These are phyloP conservation scores for Westerdykella aurantiaca DNA, from an alignment of 2,329 filamentous ascomycete species.

Conservation along the genomic window DNA sequence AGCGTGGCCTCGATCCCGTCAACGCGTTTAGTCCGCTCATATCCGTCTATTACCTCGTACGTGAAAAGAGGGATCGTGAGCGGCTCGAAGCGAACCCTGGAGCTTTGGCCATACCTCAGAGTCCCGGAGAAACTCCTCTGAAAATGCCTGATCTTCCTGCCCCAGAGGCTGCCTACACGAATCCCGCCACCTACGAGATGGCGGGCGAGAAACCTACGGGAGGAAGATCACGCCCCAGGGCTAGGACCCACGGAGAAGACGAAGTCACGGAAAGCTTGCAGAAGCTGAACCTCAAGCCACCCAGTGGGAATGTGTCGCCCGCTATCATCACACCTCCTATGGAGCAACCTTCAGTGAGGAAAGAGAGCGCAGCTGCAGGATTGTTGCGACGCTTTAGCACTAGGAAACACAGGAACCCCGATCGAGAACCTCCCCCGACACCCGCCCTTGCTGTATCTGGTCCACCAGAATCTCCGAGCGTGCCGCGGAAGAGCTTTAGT, in stretches of 20 bases:
- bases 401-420: slow-evolving; percentile 62
- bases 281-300: slow-evolving; percentile 53
- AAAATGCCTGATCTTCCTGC: slow-evolving; percentile 69
- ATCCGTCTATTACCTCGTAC: slow-evolving; percentile 94
- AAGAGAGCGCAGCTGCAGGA: slow-evolving; percentile 80
- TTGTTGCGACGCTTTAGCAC: slow-evolving; percentile 88
- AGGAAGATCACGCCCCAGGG: slow-evolving; percentile 73
- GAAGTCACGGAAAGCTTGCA: slow-evolving; percentile 72
- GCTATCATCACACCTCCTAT: slow-evolving; percentile 51
- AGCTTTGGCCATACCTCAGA: slow-evolving; percentile 51
- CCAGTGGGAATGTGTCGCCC: slow-evolving; percentile 44
- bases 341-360: slow-evolving; percentile 57
- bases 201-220: slow-evolving; percentile 82
- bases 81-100: slow-evolving; percentile 54
- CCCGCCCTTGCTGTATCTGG: slow-evolving; percentile 78
- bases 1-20: slow-evolving; percentile 75
- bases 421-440: slow-evolving; percentile 54
- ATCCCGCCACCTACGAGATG: slow-evolving; percentile 77
- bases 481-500: slow-evolving; percentile 82
- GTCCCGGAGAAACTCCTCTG: slow-evolving; percentile 52
- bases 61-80: slow-evolving; percentile 86
- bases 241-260: slow-evolving; percentile 91
- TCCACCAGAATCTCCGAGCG: slow-evolving; percentile 59
- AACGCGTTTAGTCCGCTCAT: slow-evolving; percentile 91
- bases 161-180: slow-evolving; percentile 85